A percentile compares a stretch with the other conserved stretches of the same genome.
These are phyloP conservation scores for Bocquillonia castaneifolia DNA, from an alignment of 441 rosid species.

Conservation along the genomic window DNA sequence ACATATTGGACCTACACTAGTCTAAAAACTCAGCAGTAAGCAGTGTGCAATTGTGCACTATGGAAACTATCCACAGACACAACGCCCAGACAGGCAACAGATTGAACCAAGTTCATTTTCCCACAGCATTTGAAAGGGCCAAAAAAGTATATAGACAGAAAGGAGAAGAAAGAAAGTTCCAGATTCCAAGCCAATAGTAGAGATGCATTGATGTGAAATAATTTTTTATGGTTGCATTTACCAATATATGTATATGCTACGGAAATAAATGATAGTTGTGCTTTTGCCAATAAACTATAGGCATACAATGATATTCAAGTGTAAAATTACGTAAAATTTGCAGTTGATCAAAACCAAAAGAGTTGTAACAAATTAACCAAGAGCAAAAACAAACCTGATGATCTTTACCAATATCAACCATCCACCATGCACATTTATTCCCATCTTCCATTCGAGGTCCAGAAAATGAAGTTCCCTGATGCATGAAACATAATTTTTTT, in stretches of 20 bases:
- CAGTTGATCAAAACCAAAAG: neutral
- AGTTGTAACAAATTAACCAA: neutral
- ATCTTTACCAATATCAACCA: conserved; percentile 84
- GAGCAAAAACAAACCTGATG: conserved; percentile 58
- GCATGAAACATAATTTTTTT: conserved; percentile 3
- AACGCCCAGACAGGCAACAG: no score
- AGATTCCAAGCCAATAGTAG: neutral
- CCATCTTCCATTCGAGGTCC: conserved; percentile 85
- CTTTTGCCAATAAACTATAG: neutral
- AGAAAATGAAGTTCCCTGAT: conserved; percentile 77
- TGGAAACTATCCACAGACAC: neutral
- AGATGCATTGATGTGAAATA: neutral
- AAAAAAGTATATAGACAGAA: neutral
- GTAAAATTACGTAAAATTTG: neutral
- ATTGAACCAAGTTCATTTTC: no score
- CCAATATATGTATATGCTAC: neutral
- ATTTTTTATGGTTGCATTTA: neutral
- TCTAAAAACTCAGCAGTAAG: no score
- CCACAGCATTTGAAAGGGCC: neutral
- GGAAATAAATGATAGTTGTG: neutral
- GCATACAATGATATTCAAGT: neutral
- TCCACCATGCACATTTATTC: conserved; percentile 77
- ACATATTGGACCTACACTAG: no score
- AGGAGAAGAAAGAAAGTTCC: no score
- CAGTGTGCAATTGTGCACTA: neutral